Percentiles rank a stretch among this genome's conserved stretches.
Conservation (phyloP, 2,329 filamentous ascomycete species). For the Teratosphaeriaceae sp. region DNA sequence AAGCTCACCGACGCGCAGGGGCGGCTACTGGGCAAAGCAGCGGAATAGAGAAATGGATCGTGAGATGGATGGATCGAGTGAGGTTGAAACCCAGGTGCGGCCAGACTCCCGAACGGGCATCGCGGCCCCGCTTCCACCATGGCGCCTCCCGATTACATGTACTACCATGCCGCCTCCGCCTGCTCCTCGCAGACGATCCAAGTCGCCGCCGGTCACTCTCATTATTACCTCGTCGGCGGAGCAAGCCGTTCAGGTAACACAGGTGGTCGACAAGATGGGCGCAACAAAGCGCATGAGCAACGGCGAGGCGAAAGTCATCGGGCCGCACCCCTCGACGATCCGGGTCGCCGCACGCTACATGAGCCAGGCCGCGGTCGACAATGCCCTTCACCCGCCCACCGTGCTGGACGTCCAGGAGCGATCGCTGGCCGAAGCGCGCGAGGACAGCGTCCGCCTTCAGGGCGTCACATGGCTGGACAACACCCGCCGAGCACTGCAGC, state of each 20-base stretch:
- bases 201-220: not conserved
- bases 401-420: slow-evolving; percentile 61
- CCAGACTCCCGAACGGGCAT: not conserved
- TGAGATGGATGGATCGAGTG: not conserved
- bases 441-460: slow-evolving; percentile 74
- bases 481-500: slow-evolving; percentile 67
- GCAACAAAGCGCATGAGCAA: slow-evolving; percentile 26
- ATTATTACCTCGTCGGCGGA: not conserved
- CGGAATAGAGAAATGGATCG: not conserved
- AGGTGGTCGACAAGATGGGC: slow-evolving; percentile 17
- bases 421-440: slow-evolving; percentile 49
- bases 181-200: not conserved
- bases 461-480: slow-evolving; percentile 86
- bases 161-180: not conserved
- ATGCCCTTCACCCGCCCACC: slow-evolving; percentile 49
- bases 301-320: slow-evolving; percentile 30
- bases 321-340: slow-evolving; percentile 57
- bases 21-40: not conserved
- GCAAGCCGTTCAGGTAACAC: not conserved
- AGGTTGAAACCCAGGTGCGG: not conserved
- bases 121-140: not conserved
- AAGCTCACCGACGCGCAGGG: not conserved
- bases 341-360: slow-evolving; percentile 68
- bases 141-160: not conserved
- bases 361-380: slow-evolving; percentile 72